Evolutionary conservation across 1,284 basidiomycete species (phyloP), one percentile per base, ranked within the genome.

Genomic region (Boletus sp.): DNA sequence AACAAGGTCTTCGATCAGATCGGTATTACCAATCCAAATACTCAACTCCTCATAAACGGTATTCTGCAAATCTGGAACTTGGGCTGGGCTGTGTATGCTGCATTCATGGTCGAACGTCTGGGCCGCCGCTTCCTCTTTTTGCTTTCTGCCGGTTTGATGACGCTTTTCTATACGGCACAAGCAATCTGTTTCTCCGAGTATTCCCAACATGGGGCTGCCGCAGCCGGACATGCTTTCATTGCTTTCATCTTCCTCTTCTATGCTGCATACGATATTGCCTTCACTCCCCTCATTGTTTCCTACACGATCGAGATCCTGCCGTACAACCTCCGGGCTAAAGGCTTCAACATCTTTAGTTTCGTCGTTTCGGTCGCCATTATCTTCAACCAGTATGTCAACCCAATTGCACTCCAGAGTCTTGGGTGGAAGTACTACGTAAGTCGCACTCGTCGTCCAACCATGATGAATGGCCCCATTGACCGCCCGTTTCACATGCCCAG

Each of bases 311-410:
- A 91, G 71, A 91, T 91, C 74, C 74, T 91, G 40, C 90, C 90
- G 6, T 90, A 79, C 78, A 74, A 77, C 28, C 78, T 93, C 56
- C 89, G 91, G 70, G 89, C 91, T 52, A 92, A 92, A 79, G 90
- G 90, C 59, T 85, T 93, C 78, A 90, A 82, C 65, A 72, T 92
- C 54, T 88, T 90, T 78, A 86, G 83, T 77, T 85, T 90, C 64
- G 76, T 81, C 60, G 83, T 89, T 67, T 87, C 86, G 19, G 59
- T 85, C 31, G 83, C 89, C 1, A 82, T 90, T 64, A 86, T 89
- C 64, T 90, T 92, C 79, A 93, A 92, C 74, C 89, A 92, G 74
- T 93, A 90, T 69, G 84, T 88, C 71, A 93, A 93, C 78, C 91
- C 90, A 17, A 82, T 93, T 67, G 89, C 88, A 13, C 79, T 88